Evolutionary conservation across 192 early-diverging fungal species (phyloP), one percentile per base, ranked within the genome.

Genomic region (Podila epigama): DNA sequence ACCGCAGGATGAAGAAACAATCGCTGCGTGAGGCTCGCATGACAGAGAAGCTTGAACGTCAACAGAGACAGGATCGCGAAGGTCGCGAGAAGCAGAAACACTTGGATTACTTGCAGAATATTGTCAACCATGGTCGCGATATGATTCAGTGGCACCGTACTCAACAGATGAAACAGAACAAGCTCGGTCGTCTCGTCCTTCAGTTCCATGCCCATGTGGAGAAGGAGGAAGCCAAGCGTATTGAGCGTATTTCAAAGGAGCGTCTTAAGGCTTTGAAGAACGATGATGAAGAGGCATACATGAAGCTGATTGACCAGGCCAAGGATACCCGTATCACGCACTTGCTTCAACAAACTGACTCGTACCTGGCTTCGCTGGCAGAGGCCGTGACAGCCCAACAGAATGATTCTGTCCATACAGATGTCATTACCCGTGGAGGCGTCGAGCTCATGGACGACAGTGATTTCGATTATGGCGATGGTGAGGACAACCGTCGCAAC

Each of bases 201-300:
- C 83, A 89, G 34, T 90, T 90, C 83, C 97, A 98, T 70, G 69
- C 82, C 20, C 87, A 91, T 44, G 88, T 94, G 52, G 93, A 95
- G 70, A 96, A 96, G 80, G 98, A 99, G 70, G 98, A 99, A 72
- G 90, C 93, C 75, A 93, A 94, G 83, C 92, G 94, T 53, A 82
- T 86, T 27, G 91, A 95, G 78, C 87, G 92, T 48, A 80, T 96
- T 16, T 90, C 92, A 5, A 90, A 94, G 79, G 98, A 99, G 85
- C 95, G 98, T 95, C 84, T 99, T 31, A 89, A 92, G 68, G 98
- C 98, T 28, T 88, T 99, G 68, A 96, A 94, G 85, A 94, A 90
- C 52, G 95, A 97, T 85, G 96, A 99, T 82, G 98, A 99, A 80
- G 97, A 96, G 63, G 95, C 95, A 1, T 99, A 99, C 79, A 83